Percentiles rank a stretch among this genome's conserved stretches.
These are phyloP conservation scores for Abortiporus biennis DNA, from an alignment of 1,284 basidiomycete genomes.

Conservation along the genomic window DNA sequence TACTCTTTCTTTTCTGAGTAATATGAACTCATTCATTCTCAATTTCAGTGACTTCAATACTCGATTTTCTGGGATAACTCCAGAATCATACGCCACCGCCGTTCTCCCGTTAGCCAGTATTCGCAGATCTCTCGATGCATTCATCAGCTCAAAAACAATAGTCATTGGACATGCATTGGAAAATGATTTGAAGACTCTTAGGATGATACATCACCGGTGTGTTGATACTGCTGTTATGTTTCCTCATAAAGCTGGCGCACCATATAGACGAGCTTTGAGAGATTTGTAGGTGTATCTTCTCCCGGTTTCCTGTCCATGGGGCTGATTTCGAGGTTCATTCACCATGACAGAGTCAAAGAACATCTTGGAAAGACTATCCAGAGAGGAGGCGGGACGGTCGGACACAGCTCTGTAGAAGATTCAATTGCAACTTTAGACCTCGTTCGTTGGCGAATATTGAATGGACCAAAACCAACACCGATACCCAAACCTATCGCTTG, in stretches of 20 bases:
- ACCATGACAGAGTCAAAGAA: conserved; percentile 58
- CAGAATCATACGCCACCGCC: conserved; percentile 46
- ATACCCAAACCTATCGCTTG: background rate
- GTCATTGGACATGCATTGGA: conserved; percentile 84
- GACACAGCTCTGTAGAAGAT: conserved; percentile 84
- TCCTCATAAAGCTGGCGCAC: conserved; percentile 73
- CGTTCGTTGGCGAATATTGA: conserved; percentile 67
- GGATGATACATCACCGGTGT: conserved; percentile 76
- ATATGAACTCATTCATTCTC: conserved; percentile 4
- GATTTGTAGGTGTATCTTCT: conserved; percentile 57
- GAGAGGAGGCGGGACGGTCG: conserved; percentile 59
- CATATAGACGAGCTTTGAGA: conserved; percentile 72
- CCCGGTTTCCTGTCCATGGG: background rate
- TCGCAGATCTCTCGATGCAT: conserved; percentile 56
- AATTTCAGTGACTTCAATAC: conserved; percentile 77
- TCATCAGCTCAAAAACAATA: conserved; percentile 76
- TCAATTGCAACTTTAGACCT: conserved; percentile 81
- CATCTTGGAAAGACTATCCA: conserved; percentile 76
- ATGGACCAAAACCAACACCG: conserved; percentile 39
- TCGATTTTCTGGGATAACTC: conserved; percentile 81
- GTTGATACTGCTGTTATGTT: conserved; percentile 85
- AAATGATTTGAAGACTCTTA: conserved; percentile 84
- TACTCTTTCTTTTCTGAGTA: conserved; percentile 1
- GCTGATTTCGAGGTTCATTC: background rate
- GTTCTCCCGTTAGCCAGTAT: conserved; percentile 63